Evolutionary conservation across 805 yeast species (phyloP).

Genomic region (Saccharomyces paradoxus): DNA sequence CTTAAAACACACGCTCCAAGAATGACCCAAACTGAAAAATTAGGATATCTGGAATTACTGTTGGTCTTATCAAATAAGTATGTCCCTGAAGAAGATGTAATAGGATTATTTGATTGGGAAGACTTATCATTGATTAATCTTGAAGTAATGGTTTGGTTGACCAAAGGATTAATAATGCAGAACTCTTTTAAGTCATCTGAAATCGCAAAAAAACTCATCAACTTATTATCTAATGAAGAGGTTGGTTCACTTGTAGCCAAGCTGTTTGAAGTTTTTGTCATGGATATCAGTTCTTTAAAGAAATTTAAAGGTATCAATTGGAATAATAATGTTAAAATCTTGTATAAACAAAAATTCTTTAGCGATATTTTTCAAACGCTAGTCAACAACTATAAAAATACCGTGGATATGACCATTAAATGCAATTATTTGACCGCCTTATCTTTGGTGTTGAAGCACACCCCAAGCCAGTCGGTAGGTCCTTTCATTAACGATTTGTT

Average conservation of each 20-base stretch:
- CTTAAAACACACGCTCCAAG: not conserved
- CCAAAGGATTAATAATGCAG: conserved; percentile 60
- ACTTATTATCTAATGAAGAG: conserved; percentile 29
- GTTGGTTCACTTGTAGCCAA: conserved; percentile 39
- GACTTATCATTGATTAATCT: conserved; percentile 27
- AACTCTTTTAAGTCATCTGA: conserved; percentile 36
- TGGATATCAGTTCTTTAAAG: conserved; percentile 56
- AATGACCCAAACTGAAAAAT: conserved; percentile 14
- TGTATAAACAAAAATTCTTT: conserved; percentile 79
- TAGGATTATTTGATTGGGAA: conserved; percentile 9
- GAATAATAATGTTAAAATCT: conserved; percentile 51
- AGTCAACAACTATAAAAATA: conserved; percentile 37
- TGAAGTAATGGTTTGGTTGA: conserved; percentile 60
- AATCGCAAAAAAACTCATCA: conserved; percentile 31
- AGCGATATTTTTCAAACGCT: conserved; percentile 49
- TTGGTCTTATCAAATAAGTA: conserved; percentile 26
- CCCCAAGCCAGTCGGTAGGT: conserved; percentile 54
- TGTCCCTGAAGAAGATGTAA: conserved; percentile 13
- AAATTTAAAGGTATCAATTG: conserved; percentile 37
- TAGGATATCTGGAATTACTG: conserved; percentile 25
- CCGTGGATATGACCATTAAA: conserved; percentile 26
- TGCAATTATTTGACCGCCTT: conserved; percentile 57
- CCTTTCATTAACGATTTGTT: conserved; percentile 56
- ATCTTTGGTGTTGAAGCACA: conserved; percentile 56
- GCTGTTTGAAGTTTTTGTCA: conserved; percentile 54